Evolutionary conservation across 441 rosid genomes (phyloP), one percentile per base, ranked within the genome.

Genomic region (Kokia cookei): DNA sequence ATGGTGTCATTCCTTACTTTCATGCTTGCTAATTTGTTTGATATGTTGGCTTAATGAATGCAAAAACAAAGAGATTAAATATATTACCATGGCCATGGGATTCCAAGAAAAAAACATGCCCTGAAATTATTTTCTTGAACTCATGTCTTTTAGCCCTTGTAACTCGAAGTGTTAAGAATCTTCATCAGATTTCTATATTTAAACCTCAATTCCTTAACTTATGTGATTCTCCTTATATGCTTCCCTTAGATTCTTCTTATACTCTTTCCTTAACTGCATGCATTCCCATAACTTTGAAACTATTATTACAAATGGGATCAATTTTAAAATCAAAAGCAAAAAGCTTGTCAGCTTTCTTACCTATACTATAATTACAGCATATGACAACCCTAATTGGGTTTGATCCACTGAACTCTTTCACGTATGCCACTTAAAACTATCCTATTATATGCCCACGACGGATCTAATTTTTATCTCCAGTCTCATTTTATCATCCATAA

Each of bases 1-100:
- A 83, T 87, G 91, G 82, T 83, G 37, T 75, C 86, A 80, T 82
- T 82, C 85, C 87, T 84, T 86, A 78, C 86, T 84, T 84, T 73
- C 84, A 84, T 80, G 83, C 74, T 65, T 55, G 54, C 63, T 22
- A 13, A 51, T 78, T 85, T 84, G 89, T 85, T 80, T 82, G 74
- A 51, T 63, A 29, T 79, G 77, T 50, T 83, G 86, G 84, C 88
- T 77, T 77, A 48, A 77, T 77, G 60, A 50, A 72, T 42, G 60
- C 61, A 84, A 74, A 65, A 43, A 62, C 71, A 82, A 74, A 76
- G 45, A 50, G n/a, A 45, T 15, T 51, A 51, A 14, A 51, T 15
- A 51, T 51, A 14, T 51, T 5, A 50, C 11, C 53, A 48, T 13
- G 5, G 32, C 83, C 45, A 69, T 55, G 29, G 62, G 45, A 70